These are phyloP conservation scores for Oxytropis ochrocephala DNA, from an alignment of 306 rosid genomes.

Conservation along the genomic window DNA sequence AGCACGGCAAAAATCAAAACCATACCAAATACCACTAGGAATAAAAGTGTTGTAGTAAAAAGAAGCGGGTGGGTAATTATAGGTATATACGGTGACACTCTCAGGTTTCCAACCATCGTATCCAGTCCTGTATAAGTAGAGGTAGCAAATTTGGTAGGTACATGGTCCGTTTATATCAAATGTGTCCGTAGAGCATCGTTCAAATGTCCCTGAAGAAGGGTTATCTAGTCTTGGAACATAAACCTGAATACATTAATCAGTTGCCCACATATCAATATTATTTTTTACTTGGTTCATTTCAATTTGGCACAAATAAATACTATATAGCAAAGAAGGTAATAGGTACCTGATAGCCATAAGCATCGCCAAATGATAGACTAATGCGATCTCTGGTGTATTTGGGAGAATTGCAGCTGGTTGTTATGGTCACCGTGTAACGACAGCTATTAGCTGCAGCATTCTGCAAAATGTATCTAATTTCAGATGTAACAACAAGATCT, in stretches of 20 bases:
- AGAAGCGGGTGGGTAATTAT: constrained; percentile 28
- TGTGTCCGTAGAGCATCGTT: constrained; percentile 76
- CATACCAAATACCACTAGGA: constrained; percentile 66
- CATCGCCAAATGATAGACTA: constrained; percentile 81
- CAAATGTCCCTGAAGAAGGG: constrained; percentile 55
- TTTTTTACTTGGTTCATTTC: not conserved
- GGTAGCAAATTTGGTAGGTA: constrained; percentile 50
- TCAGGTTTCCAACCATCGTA: constrained; percentile 83
- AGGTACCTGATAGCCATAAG: constrained; percentile 86
- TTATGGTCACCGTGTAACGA: constrained; percentile 53
- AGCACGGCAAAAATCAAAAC: constrained; percentile 48
- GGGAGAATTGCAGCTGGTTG: constrained; percentile 71
- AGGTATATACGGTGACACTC: constrained; percentile 46
- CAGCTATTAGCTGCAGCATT: constrained; percentile 35
- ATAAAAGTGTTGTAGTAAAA: constrained; percentile 50
- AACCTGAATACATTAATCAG: constrained; percentile 35
- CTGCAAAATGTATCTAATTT: constrained; percentile 27
- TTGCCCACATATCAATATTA: not conserved
- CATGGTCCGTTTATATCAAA: constrained; percentile 69
- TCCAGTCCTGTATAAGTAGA: constrained; percentile 65
- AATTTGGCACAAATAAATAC: too few relatives aligned
- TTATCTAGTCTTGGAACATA: constrained; percentile 62
- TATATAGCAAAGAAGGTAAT: too few relatives aligned
- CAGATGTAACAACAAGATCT: constrained; percentile 2
- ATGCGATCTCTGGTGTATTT: constrained; percentile 68